Percentiles rank a stretch among this genome's conserved stretches.
Conservation (phyloP, 371 early-diverging fungal genomes). For the Apophysomyces trapeziformis region DNA sequence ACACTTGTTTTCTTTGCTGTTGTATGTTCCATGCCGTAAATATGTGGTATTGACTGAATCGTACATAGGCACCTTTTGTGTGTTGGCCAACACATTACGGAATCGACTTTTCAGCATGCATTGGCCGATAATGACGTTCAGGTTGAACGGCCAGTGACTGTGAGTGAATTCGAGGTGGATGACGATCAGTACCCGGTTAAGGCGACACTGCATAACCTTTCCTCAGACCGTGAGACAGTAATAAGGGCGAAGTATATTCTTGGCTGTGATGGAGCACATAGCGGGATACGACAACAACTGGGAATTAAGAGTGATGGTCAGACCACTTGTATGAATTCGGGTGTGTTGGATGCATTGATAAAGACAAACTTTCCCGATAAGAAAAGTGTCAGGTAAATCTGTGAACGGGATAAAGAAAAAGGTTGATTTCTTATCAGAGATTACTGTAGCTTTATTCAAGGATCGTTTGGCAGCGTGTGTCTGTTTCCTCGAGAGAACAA, state of each 20-base stretch:
- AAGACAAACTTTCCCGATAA: slow-evolving; percentile 46
- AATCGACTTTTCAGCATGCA: slow-evolving; percentile 38
- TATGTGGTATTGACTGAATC: too few relatives aligned
- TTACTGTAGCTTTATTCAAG: slow-evolving; percentile 19
- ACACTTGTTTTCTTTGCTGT: background rate
- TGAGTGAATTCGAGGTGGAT: slow-evolving; percentile 22
- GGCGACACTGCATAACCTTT: slow-evolving; percentile 29
- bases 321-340: slow-evolving; percentile 48
- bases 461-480: background rate
- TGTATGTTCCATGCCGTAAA: too few relatives aligned
- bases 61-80: slow-evolving; percentile 39
- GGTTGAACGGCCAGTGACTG: slow-evolving; percentile 48
- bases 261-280: slow-evolving; percentile 55
- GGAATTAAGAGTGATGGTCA: slow-evolving; percentile 43
- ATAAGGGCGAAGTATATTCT: slow-evolving; percentile 35
- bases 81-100: slow-evolving; percentile 56
- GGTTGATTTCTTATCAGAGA: too few relatives aligned
- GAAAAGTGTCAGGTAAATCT: slow-evolving; percentile 48
- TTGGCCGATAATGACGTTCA: slow-evolving; percentile 39
- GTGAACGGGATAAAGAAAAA: slow-evolving; percentile 1
- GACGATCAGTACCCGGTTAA: slow-evolving; percentile 32
- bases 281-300: slow-evolving; percentile 42
- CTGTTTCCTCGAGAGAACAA: slow-evolving; percentile 53
- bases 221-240: slow-evolving; percentile 16
- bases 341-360: slow-evolving; percentile 50